phyloP scores from a whole-genome alignment of 257 asterid species.

The Linderniella brevidens region DNA sequence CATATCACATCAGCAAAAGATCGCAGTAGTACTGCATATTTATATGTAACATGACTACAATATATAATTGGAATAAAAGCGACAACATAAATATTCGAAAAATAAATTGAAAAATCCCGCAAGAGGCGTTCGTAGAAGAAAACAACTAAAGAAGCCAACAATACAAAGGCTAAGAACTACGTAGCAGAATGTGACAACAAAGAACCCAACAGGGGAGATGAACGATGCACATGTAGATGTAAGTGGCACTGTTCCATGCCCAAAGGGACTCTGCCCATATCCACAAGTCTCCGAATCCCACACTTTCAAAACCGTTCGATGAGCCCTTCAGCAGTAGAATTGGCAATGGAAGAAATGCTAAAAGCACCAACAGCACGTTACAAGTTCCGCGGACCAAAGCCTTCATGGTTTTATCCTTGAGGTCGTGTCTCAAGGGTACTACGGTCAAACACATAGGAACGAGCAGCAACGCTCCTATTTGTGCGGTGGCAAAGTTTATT shows the following conservation, averaged over 20 bases:
- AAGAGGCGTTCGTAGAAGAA: no score
- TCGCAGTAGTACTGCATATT: no score
- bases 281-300: conserved; percentile 64
- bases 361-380: conserved; percentile 21
- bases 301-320: conserved; percentile 29
- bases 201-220: conserved; percentile 95
- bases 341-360: conserved; percentile 49
- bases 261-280: conserved; percentile 70
- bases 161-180: conserved; percentile 19
- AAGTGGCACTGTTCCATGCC: conserved; percentile 92
- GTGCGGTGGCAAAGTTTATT: conserved; percentile 84
- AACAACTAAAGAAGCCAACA: no score
- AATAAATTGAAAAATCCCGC: no score
- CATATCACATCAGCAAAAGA: no score
- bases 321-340: conserved; percentile 38
- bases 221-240: conserved; percentile 58
- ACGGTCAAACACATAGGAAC: conserved; percentile 75
- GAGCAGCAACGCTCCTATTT: conserved; percentile 66
- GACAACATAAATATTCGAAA: no score
- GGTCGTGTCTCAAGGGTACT: conserved; percentile 37
- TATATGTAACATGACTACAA: no score
- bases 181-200: conserved; percentile 39
- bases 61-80: no score
- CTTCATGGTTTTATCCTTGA: conserved; percentile 14
- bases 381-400: conserved; percentile 24